These are phyloP conservation scores for Nakazawaea siamensis DNA, from an alignment of 805 yeast genomes.

Conservation along the genomic window DNA sequence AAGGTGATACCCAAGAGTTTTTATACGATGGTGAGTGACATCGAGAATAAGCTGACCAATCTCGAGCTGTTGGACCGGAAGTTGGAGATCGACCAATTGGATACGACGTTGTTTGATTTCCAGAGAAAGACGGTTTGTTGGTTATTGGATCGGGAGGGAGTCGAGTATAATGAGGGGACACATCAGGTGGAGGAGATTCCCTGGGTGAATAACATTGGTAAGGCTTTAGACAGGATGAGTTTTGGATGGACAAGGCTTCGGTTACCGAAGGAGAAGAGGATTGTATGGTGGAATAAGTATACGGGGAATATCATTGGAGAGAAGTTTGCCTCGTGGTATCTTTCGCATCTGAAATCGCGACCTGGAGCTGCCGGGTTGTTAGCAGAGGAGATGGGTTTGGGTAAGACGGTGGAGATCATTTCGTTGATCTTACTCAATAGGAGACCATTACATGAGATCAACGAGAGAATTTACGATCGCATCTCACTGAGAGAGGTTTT, in stretches of 20 bases:
- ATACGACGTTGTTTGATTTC: slow-evolving; percentile 35
- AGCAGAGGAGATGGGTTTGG: slow-evolving; percentile 96
- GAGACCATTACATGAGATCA: slow-evolving; percentile 26
- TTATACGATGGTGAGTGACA: slow-evolving; percentile 40
- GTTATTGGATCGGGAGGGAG: slow-evolving; percentile 46
- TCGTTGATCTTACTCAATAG: slow-evolving; percentile 57
- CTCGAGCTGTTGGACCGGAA: slow-evolving; percentile 7
- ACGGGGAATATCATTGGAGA: slow-evolving; percentile 38
- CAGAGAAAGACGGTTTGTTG: slow-evolving; percentile 50
- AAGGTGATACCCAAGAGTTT: slow-evolving; percentile 29
- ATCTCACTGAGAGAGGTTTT: slow-evolving; percentile 36
- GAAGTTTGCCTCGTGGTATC: slow-evolving; percentile 20
- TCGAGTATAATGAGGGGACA: slow-evolving; percentile 22
- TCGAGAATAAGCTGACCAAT: slow-evolving; percentile 17
- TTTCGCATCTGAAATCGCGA: slow-evolving; percentile 11
- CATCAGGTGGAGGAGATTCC: slow-evolving; percentile 17
- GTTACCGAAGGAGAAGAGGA: neutral
- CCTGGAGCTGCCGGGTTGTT: slow-evolving; percentile 52
- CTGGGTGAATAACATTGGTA: slow-evolving; percentile 7
- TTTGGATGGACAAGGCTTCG: slow-evolving; percentile 44
- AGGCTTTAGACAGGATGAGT: slow-evolving; percentile 27
- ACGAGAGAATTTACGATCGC: slow-evolving; percentile 23
- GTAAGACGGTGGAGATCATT: slow-evolving; percentile 84
- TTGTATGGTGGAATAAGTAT: slow-evolving; percentile 40
- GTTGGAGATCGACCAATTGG: slow-evolving; percentile 32